phyloP scores from a whole-genome alignment of 805 yeast species.

The Monosporozyma siamensis region DNA sequence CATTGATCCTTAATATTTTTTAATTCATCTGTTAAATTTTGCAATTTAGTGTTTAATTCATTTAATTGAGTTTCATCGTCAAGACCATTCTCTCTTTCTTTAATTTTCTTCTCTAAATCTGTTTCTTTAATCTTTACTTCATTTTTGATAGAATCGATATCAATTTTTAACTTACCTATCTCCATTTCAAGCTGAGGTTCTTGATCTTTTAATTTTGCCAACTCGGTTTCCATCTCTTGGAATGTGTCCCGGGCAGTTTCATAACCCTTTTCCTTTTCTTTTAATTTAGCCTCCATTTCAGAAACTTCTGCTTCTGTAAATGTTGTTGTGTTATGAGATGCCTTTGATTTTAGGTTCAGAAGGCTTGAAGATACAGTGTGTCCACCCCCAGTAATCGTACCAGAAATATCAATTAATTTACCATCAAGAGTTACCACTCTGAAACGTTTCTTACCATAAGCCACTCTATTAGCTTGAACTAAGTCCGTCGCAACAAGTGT shows the following conservation, averaged over 20 bases:
- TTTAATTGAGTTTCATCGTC: constrained; percentile 28
- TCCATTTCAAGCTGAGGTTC: constrained; percentile 61
- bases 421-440: constrained; percentile 93
- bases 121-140: constrained; percentile 43
- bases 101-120: constrained; percentile 34
- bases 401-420: constrained; percentile 81
- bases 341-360: constrained; percentile 44
- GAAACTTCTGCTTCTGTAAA: constrained; percentile 47
- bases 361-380: constrained; percentile 58
- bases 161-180: constrained; percentile 51
- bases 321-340: constrained; percentile 24
- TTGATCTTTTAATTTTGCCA: constrained; percentile 51
- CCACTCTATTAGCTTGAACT: constrained; percentile 75
- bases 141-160: constrained; percentile 48
- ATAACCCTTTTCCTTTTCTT: constrained; percentile 44
- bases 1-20: constrained; percentile 44
- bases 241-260: constrained; percentile 41
- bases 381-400: constrained; percentile 98
- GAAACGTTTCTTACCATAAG: constrained; percentile 71
- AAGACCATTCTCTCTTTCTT: constrained; percentile 12
- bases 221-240: constrained; percentile 49
- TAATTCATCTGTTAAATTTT: constrained; percentile 34
- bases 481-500: constrained; percentile 79
- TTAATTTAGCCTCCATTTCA: constrained; percentile 43
- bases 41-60: constrained; percentile 18